A percentile compares a stretch with the other conserved stretches of the same genome.
Evolutionary conservation across 331 rosid species (phyloP).

Genomic region (Quercus tomentella): DNA sequence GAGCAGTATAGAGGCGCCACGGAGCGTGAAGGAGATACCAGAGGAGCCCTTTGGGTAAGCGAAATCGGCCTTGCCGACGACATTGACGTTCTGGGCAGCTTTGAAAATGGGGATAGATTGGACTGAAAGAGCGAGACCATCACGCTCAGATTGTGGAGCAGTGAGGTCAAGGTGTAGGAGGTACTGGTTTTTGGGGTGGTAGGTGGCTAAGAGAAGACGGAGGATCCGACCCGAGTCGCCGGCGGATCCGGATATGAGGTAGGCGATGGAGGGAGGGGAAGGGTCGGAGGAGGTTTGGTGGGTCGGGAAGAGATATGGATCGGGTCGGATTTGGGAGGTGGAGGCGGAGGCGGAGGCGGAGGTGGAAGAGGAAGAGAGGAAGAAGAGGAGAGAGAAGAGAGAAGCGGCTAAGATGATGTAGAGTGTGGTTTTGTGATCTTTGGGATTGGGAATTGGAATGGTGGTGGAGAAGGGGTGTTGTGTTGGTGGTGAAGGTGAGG

Average conservation of each 20-base stretch:
- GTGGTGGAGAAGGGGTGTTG: slow-evolving; percentile 1
- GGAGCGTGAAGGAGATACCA: slow-evolving; percentile 61
- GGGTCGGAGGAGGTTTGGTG: slow-evolving; percentile 46
- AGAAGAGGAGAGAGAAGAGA: slow-evolving; percentile 43
- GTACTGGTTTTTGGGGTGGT: slow-evolving; percentile 80
- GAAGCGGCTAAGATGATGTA: slow-evolving; percentile 49
- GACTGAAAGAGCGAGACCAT: slow-evolving; percentile 48
- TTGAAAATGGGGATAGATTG: slow-evolving; percentile 53
- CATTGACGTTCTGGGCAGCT: slow-evolving; percentile 81
- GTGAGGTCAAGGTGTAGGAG: slow-evolving; percentile 79
- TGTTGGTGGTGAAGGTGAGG: not conserved
- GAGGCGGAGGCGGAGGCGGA: slow-evolving; percentile 1
- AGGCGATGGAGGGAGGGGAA: slow-evolving; percentile 68
- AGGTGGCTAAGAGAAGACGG: slow-evolving; percentile 56
- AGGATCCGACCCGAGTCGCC: slow-evolving; percentile 57
- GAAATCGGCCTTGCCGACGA: slow-evolving; percentile 77
- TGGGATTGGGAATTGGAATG: slow-evolving; percentile 10
- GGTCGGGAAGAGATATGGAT: slow-evolving; percentile 67
- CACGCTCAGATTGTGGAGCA: slow-evolving; percentile 64
- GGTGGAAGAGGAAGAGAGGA: slow-evolving; percentile 41
- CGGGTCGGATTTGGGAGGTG: slow-evolving; percentile 32
- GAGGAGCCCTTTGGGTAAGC: slow-evolving; percentile 66
- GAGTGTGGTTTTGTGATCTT: slow-evolving; percentile 53
- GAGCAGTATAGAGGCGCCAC: slow-evolving; percentile 71
- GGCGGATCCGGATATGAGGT: slow-evolving; percentile 64